Conservation (phyloP, 805 yeast species). For the Yamadazyma paraphyllophila region DNA sequence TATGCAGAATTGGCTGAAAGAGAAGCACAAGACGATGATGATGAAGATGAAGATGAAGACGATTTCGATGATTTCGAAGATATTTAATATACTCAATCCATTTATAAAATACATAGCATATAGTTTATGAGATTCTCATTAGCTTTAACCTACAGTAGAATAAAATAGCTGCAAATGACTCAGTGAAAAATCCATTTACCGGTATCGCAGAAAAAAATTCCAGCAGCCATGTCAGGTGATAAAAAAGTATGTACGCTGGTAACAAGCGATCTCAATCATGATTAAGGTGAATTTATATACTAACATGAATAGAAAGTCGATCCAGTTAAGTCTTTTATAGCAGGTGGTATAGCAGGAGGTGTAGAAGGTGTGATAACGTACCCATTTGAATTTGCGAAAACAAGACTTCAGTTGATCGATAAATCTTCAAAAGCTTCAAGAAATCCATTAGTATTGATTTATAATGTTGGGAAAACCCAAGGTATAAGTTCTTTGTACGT, state of each 20-base stretch:
- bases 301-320: slow-evolving; percentile 44
- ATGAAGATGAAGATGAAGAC: slow-evolving; percentile 41
- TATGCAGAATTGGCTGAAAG: slow-evolving; percentile 73
- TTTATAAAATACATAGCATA: background rate
- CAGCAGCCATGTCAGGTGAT: slow-evolving; percentile 9
- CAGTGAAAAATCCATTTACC: slow-evolving; percentile 4
- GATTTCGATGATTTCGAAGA: slow-evolving; percentile 33
- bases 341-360: slow-evolving; percentile 97
- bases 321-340: slow-evolving; percentile 79
- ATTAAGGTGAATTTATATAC: background rate
- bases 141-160: background rate
- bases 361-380: slow-evolving; percentile 89
- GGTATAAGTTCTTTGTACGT: slow-evolving; percentile 81
- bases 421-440: slow-evolving; percentile 63
- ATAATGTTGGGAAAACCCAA: slow-evolving; percentile 70
- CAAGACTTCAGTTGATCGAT: slow-evolving; percentile 80
- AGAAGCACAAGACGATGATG: slow-evolving; percentile 64
- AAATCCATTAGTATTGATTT: slow-evolving; percentile 81
- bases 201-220: slow-evolving; percentile 8
- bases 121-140: background rate
- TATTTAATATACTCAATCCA: background rate
- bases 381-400: slow-evolving; percentile 96
- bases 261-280: background rate
- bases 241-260: slow-evolving; percentile 12
- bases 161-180: slow-evolving; percentile 2